These are phyloP conservation scores for Daedaleopsis sinensis DNA, from an alignment of 768 basidiomycete species.

Conservation along the genomic window DNA sequence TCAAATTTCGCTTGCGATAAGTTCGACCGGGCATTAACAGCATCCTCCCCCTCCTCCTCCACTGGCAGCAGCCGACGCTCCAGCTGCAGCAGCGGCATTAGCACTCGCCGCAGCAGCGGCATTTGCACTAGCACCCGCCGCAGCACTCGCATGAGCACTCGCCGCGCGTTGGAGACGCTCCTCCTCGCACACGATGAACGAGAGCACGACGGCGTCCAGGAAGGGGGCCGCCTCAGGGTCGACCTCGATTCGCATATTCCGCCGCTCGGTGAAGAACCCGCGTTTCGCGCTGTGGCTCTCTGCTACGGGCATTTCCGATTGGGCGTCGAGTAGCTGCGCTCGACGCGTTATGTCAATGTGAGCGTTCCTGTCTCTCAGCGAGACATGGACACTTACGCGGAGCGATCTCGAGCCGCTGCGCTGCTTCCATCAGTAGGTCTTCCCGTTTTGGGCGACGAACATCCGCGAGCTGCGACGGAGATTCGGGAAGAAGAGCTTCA, in stretches of 20 bases:
- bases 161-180: not conserved
- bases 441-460: conserved; percentile 1
- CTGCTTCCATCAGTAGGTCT: not conserved
- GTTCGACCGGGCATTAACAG: too few relatives aligned
- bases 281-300: not conserved
- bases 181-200: conserved; percentile 1
- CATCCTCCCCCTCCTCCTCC: too few relatives aligned
- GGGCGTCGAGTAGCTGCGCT: not conserved
- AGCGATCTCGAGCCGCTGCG: not conserved
- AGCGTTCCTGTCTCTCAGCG: not conserved
- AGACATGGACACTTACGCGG: not conserved
- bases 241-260: not conserved
- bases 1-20: too few relatives aligned
- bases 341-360: too few relatives aligned
- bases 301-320: not conserved
- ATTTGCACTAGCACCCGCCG: too few relatives aligned
- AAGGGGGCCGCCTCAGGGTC: not conserved
- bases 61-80: too few relatives aligned
- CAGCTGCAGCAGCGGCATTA: not conserved
- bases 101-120: too few relatives aligned
- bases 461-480: not conserved
- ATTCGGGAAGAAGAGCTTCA: too few relatives aligned
- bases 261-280: not conserved
- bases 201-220: not conserved
- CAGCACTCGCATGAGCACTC: not conserved